Conservation (phyloP, 2,329 filamentous ascomycete species). For the Colletotrichum magnum region DNA sequence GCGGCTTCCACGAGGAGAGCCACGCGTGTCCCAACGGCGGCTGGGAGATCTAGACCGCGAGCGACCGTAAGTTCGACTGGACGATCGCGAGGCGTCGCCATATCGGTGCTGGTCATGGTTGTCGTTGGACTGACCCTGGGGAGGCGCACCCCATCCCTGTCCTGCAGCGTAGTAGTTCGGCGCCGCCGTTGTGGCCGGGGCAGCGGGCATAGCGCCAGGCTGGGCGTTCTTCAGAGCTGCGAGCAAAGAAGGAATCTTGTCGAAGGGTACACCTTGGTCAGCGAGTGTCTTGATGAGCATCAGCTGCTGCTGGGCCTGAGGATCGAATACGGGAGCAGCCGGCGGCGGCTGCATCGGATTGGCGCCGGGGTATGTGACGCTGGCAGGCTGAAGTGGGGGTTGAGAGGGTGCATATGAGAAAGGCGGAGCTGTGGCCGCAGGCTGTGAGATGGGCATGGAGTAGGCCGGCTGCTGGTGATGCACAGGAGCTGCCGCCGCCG, state of each 20-base stretch:
- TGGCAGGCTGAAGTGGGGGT: slow-evolving; percentile 48
- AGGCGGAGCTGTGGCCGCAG: slow-evolving; percentile 70
- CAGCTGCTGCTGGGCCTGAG: slow-evolving; percentile 74
- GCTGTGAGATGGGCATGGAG: slow-evolving; percentile 58
- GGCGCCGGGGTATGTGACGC: slow-evolving; percentile 48
- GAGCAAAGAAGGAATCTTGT: slow-evolving; percentile 78
- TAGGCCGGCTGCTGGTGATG: slow-evolving; percentile 18
- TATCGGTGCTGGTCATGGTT: slow-evolving; percentile 70
- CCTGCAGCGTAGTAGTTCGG: slow-evolving; percentile 18
- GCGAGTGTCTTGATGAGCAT: slow-evolving; percentile 82
- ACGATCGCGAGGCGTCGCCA: slow-evolving; percentile 74
- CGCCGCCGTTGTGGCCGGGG: slow-evolving; percentile 52
- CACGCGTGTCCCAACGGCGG: slow-evolving; percentile 77
- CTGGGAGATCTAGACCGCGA: slow-evolving; percentile 87
- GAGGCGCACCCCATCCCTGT: slow-evolving; percentile 48
- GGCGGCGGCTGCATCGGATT: slow-evolving; percentile 48
- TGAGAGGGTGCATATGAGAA: slow-evolving; percentile 51
- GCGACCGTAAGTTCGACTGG: slow-evolving; percentile 71
- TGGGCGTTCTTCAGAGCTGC: slow-evolving; percentile 62
- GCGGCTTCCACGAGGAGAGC: slow-evolving; percentile 73
- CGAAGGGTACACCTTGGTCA: slow-evolving; percentile 81
- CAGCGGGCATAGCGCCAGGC: slow-evolving; percentile 53
- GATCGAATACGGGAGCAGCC: slow-evolving; percentile 63
- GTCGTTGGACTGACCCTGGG: slow-evolving; percentile 54
- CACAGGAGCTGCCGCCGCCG: slow-evolving; percentile 14